Base-by-base conservation (phyloP, 192 early-diverging fungal species). In the Podochytrium sp. region DNA sequence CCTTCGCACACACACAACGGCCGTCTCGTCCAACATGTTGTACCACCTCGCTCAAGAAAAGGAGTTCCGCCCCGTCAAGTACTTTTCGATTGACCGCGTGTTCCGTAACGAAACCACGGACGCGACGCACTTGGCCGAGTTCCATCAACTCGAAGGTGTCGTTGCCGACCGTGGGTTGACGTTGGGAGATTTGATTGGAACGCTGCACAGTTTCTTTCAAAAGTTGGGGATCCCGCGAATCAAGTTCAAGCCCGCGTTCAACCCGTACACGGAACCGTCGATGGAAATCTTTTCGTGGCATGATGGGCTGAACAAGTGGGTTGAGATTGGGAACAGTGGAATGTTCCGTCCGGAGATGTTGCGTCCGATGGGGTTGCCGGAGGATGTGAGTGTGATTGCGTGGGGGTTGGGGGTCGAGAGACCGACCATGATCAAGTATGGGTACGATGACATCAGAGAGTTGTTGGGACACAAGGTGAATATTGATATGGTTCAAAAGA, bases 301-400 rank as follows among this genome's bases (percentile, higher is more conserved):
- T 78, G 89, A 90, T 47, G 89, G 86, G 60, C 84, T 97, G 69
- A 85, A 89, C 55, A 89, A 90, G 76, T 98, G 94, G 93, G 92
- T 98, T 38, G 96, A 98, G 83, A 91, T 98, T 53, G 97, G 98
- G 58, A 99, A 99, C 90, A 93, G 91, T 29, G 98, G 98, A 61
- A 98, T 99, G 95, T 99, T 99, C 92, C 94, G 98, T 40, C 98
- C 98, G 7, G 98, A 99, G 81, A 97, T 99, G 96, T 87, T 98
- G 76, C 84, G 89, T 23, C 92, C 98, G 57, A 84, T 99, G 80
- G 98, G 98, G n/a, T 81, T 99, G 35, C 93, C 94, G 58, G 88
- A 92, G 39, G 96, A 94, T 83, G 94, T 99, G 2, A 86, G 90
- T 73, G 98, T 99, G 51, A 96, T 96, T 83, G 98, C 95, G 4